These are phyloP conservation scores for Massospora cicadina DNA, from an alignment of 371 early-diverging fungal genomes.

Conservation along the genomic window DNA sequence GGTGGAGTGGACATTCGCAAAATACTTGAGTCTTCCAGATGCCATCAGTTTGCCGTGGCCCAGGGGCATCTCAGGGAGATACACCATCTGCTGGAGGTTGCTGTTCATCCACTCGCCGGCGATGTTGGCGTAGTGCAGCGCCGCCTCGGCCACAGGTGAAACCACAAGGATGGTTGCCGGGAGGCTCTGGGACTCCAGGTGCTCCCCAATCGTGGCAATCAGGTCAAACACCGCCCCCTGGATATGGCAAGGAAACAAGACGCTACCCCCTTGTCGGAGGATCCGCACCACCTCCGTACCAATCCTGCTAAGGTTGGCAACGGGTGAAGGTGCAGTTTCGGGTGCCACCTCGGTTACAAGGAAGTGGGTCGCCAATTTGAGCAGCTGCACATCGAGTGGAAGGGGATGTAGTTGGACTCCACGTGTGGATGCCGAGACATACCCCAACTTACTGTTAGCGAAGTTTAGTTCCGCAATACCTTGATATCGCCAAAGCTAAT, in stretches of 20 bases:
- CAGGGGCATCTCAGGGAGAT: constrained; percentile 33
- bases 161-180: constrained; percentile 9
- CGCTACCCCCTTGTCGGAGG: background rate
- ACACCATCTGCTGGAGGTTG: constrained; percentile 31
- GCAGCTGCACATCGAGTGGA: background rate
- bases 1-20: constrained; percentile 17
- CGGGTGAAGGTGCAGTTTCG: background rate
- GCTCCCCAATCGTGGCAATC: background rate
- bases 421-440: background rate
- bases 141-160: background rate
- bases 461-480: background rate
- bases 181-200: background rate
- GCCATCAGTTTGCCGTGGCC: constrained; percentile 29
- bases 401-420: background rate
- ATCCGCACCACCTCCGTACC: background rate
- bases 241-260: background rate
- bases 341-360: background rate
- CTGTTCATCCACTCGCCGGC: constrained; percentile 41
- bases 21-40: constrained; percentile 21
- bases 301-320: background rate
- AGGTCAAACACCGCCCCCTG: background rate
- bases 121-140: background rate
- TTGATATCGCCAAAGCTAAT: background rate
- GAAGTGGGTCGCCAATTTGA: background rate
- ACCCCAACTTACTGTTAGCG: background rate